These are phyloP conservation scores for Persicaria maculosa DNA, from an alignment of 148 eudicot species.

Conservation along the genomic window DNA sequence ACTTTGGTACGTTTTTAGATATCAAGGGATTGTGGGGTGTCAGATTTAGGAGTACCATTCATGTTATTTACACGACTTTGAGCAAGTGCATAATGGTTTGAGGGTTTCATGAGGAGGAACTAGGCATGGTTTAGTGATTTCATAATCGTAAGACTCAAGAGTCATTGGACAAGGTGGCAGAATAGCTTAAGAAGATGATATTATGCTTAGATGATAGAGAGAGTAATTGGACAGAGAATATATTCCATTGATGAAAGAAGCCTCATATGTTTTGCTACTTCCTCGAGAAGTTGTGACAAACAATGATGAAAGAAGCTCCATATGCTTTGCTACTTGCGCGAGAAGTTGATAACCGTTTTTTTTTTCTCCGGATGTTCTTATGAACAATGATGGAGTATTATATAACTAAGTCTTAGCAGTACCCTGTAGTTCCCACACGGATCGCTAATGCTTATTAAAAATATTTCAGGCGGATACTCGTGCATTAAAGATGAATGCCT, in stretches of 20 bases:
- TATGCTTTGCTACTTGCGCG: not conserved
- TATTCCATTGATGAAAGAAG: conserved; percentile 2
- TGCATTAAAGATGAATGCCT: conserved; percentile 64
- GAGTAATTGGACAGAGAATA: not conserved
- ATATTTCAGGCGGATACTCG: conserved; percentile 74
- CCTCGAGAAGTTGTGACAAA: not conserved
- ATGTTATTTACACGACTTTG: not conserved
- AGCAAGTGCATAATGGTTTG: not conserved
- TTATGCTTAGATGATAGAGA: not conserved
- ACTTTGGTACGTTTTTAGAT: not conserved
- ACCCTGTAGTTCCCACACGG: not conserved
- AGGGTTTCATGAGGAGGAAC: not conserved
- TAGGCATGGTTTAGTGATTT: not conserved
- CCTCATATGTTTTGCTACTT: not conserved
- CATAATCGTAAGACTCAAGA: not conserved
- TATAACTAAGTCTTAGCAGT: not conserved
- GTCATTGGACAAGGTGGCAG: not conserved
- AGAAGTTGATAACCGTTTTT: not conserved
- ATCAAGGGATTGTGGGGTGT: not conserved
- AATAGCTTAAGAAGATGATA: not conserved
- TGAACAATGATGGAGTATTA: not conserved
- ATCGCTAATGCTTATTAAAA: conserved; percentile 12
- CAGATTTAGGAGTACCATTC: not conserved
- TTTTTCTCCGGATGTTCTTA: too few species aligned
- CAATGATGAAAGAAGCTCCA: not conserved